phyloP scores from a whole-genome alignment of 225 moss, liverwort and hornwort genomes.

The Anthoceros angustus region DNA sequence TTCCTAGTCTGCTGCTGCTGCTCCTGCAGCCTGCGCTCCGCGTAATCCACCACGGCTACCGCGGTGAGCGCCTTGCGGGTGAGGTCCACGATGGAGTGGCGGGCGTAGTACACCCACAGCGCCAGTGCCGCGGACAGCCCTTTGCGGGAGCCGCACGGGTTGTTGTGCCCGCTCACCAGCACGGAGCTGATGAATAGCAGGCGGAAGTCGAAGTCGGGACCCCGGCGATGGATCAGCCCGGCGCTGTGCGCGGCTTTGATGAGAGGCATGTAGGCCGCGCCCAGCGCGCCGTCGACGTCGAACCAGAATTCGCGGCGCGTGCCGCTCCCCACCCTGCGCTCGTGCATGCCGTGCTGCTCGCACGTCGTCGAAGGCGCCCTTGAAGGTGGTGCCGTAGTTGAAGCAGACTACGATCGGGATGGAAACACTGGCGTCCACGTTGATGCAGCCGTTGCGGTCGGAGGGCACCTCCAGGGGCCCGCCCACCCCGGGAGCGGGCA shows the following conservation, averaged over 20 bases:
- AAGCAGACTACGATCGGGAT: no score
- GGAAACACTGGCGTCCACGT: no score
- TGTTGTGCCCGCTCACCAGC: slow-evolving; percentile 14
- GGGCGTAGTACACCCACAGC: slow-evolving; percentile 5
- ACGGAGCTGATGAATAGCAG: slow-evolving; percentile 10
- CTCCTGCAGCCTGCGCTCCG: neutral
- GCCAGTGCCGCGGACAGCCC: neutral
- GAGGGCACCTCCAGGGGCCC: no score
- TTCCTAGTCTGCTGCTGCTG: no score
- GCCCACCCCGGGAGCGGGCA: no score
- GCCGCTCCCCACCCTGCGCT: no score
- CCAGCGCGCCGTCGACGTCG: slow-evolving; percentile 14
- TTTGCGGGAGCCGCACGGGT: slow-evolving; percentile 9
- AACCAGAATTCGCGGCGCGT: slow-evolving; percentile 15
- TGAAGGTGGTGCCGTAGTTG: no score
- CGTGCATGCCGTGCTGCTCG: no score
- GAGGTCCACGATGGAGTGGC: neutral
- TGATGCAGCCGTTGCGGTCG: no score
- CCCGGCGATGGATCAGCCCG: no score
- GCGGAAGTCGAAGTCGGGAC: neutral
- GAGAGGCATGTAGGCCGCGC: slow-evolving; percentile 20
- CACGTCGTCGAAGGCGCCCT: no score
- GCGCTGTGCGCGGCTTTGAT: neutral
- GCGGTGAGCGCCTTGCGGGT: neutral
- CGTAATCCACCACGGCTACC: neutral